Base-by-base conservation (phyloP, 768 basidiomycete genomes). In the Suillus cothurnatus region DNA sequence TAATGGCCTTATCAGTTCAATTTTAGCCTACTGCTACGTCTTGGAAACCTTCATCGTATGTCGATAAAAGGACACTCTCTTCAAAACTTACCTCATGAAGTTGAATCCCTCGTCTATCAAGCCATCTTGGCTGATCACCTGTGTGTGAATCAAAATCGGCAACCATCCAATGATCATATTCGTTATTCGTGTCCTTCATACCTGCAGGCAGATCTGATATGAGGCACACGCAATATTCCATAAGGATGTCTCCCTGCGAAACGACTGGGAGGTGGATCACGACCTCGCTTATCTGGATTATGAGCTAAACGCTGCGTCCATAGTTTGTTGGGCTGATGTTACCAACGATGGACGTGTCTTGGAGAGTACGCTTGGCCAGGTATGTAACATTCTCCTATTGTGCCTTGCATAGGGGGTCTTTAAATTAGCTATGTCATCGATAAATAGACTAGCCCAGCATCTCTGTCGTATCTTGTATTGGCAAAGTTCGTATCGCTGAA, bases 271-370 rank as follows among this genome's bases (percentile, higher is more conserved):
- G 66, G 78, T 80, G 23, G 67, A 66, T 32, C 68, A 65, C 31
- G 71, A 69, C 65, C 45, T 61, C 68, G 49, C 64, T 57, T 47
- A 76, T 77, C 66, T 68, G 31, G 64, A 63, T 50, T 69, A 73
- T 36, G 66, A 61, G 31, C 70, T 69, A 6, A 64, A 68, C 61
- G 43, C 67, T 31, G 71, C 71, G 41, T 60, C 69, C n/a, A 71
- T 60, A 19, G 69, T 81, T 23, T 63, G 68, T 14, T 78, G 72
- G 67, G 75, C 73, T 21, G 80, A 82, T 66, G 78, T 80, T 58
- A 80, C 77, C 52, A 81, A 79, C 67, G 81, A 82, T 67, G 75
- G 76, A 43, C 76, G 79, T 61, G 66, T 77, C 59, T 66, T 77
- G 61, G 66, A 71, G 38, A 23, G 58, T 21, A 56, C 62, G 63